Evolutionary conservation across 176 grass and related monocot species (phyloP).

Genomic region (Aegilops speltoides): DNA sequence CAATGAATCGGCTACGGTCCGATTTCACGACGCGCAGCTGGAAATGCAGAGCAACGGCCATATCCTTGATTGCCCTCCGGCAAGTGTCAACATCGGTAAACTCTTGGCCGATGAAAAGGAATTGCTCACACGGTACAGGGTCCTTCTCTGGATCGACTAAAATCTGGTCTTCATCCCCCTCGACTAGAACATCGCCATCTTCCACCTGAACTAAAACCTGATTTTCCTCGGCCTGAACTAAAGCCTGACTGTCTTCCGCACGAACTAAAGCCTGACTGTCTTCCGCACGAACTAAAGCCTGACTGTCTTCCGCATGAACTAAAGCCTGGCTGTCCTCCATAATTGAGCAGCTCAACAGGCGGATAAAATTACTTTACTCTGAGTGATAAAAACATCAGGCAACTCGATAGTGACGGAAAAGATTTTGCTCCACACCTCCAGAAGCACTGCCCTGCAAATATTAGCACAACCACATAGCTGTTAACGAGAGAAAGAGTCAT

Average conservation of each 20-base stretch:
- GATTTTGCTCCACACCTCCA: background rate
- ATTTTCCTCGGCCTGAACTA: background rate
- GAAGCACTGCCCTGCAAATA: conserved; percentile 29
- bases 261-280: conserved; percentile 19
- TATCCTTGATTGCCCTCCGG: conserved; percentile 77
- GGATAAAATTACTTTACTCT: conserved; percentile 22
- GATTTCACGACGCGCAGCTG: conserved; percentile 92
- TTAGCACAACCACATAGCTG: conserved; percentile 15
- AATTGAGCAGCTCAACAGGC: conserved; percentile 10
- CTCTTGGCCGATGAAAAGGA: conserved; percentile 80
- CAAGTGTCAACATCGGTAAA: conserved; percentile 81
- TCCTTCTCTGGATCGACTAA: conserved; percentile 48
- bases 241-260: conserved; percentile 35
- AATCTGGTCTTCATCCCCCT: conserved; percentile 25
- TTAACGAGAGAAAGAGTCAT: background rate
- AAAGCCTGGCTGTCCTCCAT: conserved; percentile 50
- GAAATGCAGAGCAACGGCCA: conserved; percentile 93
- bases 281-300: conserved; percentile 39
- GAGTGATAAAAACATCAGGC: conserved; percentile 14
- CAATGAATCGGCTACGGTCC: conserved; percentile 88
- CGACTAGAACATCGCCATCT: background rate
- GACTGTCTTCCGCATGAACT: conserved; percentile 32
- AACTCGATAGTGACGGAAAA: background rate
- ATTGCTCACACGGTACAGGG: conserved; percentile 32
- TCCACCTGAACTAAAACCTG: background rate